A percentile compares a stretch with the other conserved stretches of the same genome.
Evolutionary conservation across 129 eudicot species (phyloP).

Genomic region (Flaveria robusta): DNA sequence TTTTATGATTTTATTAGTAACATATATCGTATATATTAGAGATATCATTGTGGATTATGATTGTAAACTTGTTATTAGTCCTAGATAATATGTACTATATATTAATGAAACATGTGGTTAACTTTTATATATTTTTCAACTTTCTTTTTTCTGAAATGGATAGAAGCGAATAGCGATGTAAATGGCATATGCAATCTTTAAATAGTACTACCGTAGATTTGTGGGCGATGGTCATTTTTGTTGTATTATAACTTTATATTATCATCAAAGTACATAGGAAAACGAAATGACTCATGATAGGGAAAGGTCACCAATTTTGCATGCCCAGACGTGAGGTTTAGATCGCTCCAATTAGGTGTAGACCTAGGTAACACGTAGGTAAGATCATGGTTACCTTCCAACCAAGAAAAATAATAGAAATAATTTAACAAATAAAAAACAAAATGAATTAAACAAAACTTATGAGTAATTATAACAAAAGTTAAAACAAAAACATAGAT

Average conservation of each 20-base stretch:
- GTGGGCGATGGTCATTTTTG: slow-evolving; percentile 25
- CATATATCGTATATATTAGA: no score
- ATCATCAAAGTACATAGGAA: slow-evolving; percentile 13
- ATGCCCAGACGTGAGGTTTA: slow-evolving; percentile 14
- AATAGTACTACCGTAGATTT: slow-evolving; percentile 31
- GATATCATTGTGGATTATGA: no score
- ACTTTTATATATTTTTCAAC: neutral
- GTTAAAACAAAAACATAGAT: no score
- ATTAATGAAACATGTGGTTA: neutral
- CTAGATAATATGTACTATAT: neutral
- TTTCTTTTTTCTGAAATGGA: neutral
- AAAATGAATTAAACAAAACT: no score
- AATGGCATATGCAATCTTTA: slow-evolving; percentile 22
- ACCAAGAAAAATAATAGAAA: neutral
- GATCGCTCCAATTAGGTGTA: neutral
- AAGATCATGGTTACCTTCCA: neutral
- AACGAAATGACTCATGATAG: slow-evolving; percentile 6
- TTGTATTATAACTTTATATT: slow-evolving; percentile 22
- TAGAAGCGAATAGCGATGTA: neutral
- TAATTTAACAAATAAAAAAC: no score
- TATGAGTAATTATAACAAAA: no score
- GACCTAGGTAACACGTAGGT: no score
- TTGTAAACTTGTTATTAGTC: neutral
- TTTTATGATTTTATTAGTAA: no score
- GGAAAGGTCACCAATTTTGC: neutral